Evolutionary conservation across 768 basidiomycete species (phyloP).

Genomic region (Pleurotus pulmonarius): DNA sequence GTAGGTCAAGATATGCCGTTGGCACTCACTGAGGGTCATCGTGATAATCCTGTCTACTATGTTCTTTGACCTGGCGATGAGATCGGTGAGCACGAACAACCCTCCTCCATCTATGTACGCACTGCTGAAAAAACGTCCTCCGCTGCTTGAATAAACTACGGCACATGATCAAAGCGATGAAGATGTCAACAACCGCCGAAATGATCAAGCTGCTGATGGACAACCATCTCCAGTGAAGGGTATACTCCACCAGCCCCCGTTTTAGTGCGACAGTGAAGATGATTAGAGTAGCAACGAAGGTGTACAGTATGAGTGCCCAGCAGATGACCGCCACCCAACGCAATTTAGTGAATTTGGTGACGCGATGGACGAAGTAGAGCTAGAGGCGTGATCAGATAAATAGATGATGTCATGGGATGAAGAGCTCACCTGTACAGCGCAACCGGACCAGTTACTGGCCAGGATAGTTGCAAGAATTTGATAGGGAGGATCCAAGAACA

Average conservation of each 20-base stretch:
- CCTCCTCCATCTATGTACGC: too few species aligned
- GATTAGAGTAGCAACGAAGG: conserved; percentile 24
- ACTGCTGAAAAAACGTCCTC: conserved; percentile 14
- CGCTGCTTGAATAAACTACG: conserved; percentile 23
- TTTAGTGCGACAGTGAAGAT: conserved; percentile 20
- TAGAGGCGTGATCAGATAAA: neutral
- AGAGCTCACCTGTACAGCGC: neutral
- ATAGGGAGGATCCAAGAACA: conserved; percentile 2
- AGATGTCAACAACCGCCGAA: conserved; percentile 25
- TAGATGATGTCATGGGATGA: too few species aligned
- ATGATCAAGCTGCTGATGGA: conserved; percentile 24
- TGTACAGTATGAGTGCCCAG: conserved; percentile 9
- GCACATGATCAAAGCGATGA: conserved; percentile 27
- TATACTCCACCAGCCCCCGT: conserved; percentile 11
- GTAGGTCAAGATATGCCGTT: too few species aligned
- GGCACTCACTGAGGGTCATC: neutral
- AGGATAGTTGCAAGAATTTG: neutral
- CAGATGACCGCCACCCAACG: neutral
- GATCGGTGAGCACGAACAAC: too few species aligned
- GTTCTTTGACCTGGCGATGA: neutral
- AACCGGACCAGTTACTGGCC: neutral
- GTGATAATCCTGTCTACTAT: neutral
- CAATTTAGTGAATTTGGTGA: neutral
- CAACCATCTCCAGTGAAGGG: conserved; percentile 24
- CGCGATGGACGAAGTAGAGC: neutral